Evolutionary conservation across 495 filamentous ascomycete species (phyloP).

Genomic region (Evansstolkia leycettana): DNA sequence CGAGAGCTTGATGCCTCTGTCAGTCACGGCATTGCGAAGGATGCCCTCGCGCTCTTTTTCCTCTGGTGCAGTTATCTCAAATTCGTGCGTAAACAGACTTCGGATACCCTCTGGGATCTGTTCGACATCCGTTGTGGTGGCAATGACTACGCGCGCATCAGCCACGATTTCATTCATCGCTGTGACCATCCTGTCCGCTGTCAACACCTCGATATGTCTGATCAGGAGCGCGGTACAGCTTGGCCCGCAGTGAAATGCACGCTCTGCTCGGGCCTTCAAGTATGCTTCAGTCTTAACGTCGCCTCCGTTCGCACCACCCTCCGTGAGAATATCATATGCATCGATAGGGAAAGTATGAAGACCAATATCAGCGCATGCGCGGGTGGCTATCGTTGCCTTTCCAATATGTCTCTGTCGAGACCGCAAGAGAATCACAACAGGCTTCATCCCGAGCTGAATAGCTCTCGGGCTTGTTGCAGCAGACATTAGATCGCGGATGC

Average conservation of each 20-base stretch:
- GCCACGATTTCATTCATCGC: conserved; percentile 68
- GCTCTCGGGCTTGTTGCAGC: conserved; percentile 83
- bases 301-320: conserved; percentile 70
- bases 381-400: conserved; percentile 61
- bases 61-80: conserved; percentile 87
- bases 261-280: conserved; percentile 72
- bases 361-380: conserved; percentile 79
- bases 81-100: conserved; percentile 86
- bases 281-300: conserved; percentile 91
- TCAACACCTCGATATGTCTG: conserved; percentile 79
- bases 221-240: conserved; percentile 75
- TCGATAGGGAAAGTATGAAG: conserved; percentile 83
- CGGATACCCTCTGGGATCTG: conserved; percentile 83
- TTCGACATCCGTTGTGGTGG: conserved; percentile 89
- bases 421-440: conserved; percentile 72
- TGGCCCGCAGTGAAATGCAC: conserved; percentile 77
- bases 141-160: conserved; percentile 67
- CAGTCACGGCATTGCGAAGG: conserved; percentile 60
- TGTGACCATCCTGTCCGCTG: conserved; percentile 74
- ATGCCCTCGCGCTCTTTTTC: conserved; percentile 88
- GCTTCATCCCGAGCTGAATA: conserved; percentile 73
- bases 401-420: conserved; percentile 89
- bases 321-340: conserved; percentile 84
- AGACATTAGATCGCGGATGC: conserved; percentile 73
- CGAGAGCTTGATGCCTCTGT: conserved; percentile 57